Evolutionary conservation across 164 flowering plant genomes (phyloP), one percentile per base, ranked within the genome.

Genomic region (Taxillus chinensis): DNA sequence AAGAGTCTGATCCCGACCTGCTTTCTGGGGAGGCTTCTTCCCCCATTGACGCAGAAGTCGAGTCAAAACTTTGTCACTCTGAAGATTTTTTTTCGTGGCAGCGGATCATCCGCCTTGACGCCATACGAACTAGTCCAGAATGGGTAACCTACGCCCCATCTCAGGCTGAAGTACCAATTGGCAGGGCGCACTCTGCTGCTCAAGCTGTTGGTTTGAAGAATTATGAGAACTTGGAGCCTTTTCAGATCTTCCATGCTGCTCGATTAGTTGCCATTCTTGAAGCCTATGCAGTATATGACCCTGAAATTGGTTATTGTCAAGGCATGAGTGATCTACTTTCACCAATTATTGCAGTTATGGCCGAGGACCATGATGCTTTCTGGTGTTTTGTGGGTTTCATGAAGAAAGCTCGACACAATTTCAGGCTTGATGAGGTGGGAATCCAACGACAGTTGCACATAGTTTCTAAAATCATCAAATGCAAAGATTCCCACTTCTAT

Each of bases 241-340:
- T 74, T 63, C 75, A 84, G 59, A 80, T 83, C 61, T 87, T 75
- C 69, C 97, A 91, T 74, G 95, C 98, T 49, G 89, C 98, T n/a
- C 83, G 97, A 39, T 60, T 90, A 16, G 97, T 89, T 62, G 89
- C 98, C 51, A 83, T 93, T 64, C 95, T 93, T 16, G 98, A 93
- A 74, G 98, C 98, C 3, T 93, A 93, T 62, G 95, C 97, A 3
- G 74, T 93, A 1, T 81, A 86, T 65, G 98, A 93, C 67, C 72
- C 86, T 2, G 98, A 93, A 76, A 88, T 86, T 67, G 98, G 98
- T 5, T 93, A 93, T 65, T 93, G 98, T 66, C 98, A 93, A 64
- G 98, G 98, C 8, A 93, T 93, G 98, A 89, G 96, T 57, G 98
- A 93, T 75, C 73, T 93, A 15, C 96, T 90, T 17, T 88, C 97